Conservation (phyloP, 2,329 filamentous ascomycete genomes). For the Aspergillus eucalypticola region DNA sequence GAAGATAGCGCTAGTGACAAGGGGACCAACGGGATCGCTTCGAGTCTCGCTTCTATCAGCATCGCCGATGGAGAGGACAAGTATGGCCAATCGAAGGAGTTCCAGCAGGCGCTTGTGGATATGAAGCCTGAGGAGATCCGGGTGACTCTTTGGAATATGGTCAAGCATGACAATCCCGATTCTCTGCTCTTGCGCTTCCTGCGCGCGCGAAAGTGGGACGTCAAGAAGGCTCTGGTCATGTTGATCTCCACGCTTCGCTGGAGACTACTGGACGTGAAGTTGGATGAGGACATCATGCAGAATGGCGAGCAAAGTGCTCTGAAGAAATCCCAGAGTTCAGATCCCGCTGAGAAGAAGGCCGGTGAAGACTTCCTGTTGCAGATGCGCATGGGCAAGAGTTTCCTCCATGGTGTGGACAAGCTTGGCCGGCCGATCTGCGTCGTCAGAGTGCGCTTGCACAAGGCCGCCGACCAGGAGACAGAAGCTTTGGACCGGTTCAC, state of each 20-base stretch:
- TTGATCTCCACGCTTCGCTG: conserved; percentile 91
- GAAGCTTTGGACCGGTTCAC: conserved; percentile 84
- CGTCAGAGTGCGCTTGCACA: conserved; percentile 80
- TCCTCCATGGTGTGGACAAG: conserved; percentile 83
- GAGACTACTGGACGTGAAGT: conserved; percentile 78
- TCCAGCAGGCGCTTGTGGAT: conserved; percentile 75
- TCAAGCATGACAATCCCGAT: conserved; percentile 94
- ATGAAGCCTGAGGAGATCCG: conserved; percentile 77
- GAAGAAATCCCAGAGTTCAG: conserved; percentile 59
- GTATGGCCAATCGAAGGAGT: conserved; percentile 85
- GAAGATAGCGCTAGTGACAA: conserved; percentile 34
- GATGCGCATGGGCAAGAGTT: conserved; percentile 88
- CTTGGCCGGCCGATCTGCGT: conserved; percentile 82
- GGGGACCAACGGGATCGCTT: conserved; percentile 41
- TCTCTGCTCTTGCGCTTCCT: conserved; percentile 78
- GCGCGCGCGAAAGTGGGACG: conserved; percentile 91
- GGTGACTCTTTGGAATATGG: conserved; percentile 84
- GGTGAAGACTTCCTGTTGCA: conserved; percentile 79
- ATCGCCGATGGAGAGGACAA: conserved; percentile 73
- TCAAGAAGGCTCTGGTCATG: conserved; percentile 92
- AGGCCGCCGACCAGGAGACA: conserved; percentile 76
- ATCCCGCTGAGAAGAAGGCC: conserved; percentile 65
- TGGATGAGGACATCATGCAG: conserved; percentile 83
- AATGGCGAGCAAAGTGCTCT: conserved; percentile 71
- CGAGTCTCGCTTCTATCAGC: conserved; percentile 38